Evolutionary conservation across 495 filamentous ascomycete genomes (phyloP), one percentile per base, ranked within the genome.

Genomic region (Aspergillus baeticus): DNA sequence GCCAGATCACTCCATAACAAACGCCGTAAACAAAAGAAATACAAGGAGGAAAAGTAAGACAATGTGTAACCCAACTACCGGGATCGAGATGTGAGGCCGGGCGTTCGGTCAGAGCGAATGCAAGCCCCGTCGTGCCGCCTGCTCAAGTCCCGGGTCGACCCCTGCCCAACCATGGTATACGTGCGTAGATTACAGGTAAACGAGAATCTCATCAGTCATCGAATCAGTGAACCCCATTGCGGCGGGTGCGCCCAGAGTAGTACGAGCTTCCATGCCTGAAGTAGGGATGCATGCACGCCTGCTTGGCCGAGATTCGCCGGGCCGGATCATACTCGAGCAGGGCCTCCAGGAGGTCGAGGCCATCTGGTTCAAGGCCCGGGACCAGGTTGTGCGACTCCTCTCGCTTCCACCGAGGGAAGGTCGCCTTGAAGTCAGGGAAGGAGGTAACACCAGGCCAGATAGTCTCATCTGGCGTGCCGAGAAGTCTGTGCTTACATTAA

Each of bases 311-410:
- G 49, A 99, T 91, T 52, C 94, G 88, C 31, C 88, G 86, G 22
- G 94, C 90, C 13, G 94, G 94, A 70, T 99, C 95, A 66, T 94
- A 99, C 34, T 96, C 89, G 41, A 99, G 86, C 75, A 98, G 83
- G 38, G 76, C 70, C 49, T 98, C 94, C n/a, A 99, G 79, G 18
- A 99, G 85, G 64, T 97, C 90, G 13, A 91, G 79, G 14, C 94
- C 95, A 20, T 82, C 74, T 7, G 83, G 77, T n/a, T 95, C 91
- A 59, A 91, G 73, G 8, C 80, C 79, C 10, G 80, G 75, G 2
- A 88, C 81, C 33, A 89, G 73, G 33, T 72, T 70, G 39, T 75
- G 74, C 5, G 77, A 72, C 42, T 78, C 73, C 58, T 93, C 90
- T 43, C 95, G 87, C 38, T 78, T 74, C 94, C 94, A 99, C 77